Percentiles rank a stretch among this genome's conserved stretches.
Evolutionary conservation across 2,329 filamentous ascomycete genomes (phyloP).

Genomic region (Penicillium polonicum): DNA sequence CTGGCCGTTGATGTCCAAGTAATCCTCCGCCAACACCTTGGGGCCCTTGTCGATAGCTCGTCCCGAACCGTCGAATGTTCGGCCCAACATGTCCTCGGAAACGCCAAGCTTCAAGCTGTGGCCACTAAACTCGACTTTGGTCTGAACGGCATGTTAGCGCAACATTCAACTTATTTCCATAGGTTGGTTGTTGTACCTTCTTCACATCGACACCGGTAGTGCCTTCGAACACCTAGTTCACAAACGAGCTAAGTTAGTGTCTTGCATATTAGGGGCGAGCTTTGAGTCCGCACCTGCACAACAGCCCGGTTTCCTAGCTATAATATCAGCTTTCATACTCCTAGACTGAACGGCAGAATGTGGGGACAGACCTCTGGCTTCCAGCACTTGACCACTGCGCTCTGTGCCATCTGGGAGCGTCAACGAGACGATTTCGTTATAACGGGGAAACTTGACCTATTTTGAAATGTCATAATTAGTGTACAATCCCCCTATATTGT

Average conservation of each 20-base stretch:
- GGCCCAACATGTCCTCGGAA: constrained; percentile 98
- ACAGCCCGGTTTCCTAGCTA: constrained; percentile 80
- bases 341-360: neutral
- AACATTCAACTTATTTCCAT: constrained; percentile 7
- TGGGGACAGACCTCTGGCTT: constrained; percentile 76
- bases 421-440: constrained; percentile 96
- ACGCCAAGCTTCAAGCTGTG: constrained; percentile 98
- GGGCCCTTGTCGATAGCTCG: constrained; percentile 98
- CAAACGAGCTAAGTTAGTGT: constrained; percentile 24
- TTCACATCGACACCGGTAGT: constrained; percentile 98
- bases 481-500: no score
- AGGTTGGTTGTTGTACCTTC: constrained; percentile 60
- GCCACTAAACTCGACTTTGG: constrained; percentile 95
- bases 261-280: constrained; percentile 8
- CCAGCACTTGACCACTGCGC: constrained; percentile 91
- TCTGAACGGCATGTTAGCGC: constrained; percentile 53
- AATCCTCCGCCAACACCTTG: constrained; percentile 96
- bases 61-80: constrained; percentile 97
- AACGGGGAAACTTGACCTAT: constrained; percentile 83
- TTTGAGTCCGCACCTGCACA: constrained; percentile 69
- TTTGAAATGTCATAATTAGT: no score
- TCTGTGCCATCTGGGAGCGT: constrained; percentile 94
- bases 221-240: constrained; percentile 84
- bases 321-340: constrained; percentile 18
- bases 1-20: constrained; percentile 97